Base-by-base conservation (phyloP, 257 asterid species). In the Avicennia marina region DNA sequence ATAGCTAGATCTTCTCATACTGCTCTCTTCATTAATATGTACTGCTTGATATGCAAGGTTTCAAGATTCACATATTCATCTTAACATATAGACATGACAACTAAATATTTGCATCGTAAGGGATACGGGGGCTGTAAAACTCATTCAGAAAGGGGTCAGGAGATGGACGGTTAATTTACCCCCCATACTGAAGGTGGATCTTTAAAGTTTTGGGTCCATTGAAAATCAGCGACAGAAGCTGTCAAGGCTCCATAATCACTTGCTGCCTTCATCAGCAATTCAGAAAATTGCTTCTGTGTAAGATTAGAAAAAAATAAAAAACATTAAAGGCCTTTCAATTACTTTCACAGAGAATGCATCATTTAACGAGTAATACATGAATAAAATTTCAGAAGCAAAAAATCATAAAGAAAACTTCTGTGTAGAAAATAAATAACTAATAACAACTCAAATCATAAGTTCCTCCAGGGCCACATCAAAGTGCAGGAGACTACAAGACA, bases 161-260 rank as follows among this genome's bases (percentile, higher is more conserved):
- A 52, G 41, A 46, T 11, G 39, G 46, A 4, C 10, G 7, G 53
- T 52, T 18, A 62, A 75, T 89, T 73, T 84, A 93, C 98, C 73
- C 94, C 96, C 98, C 98, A 93, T 15, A 82, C 84, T 41, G 95
- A 76, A 36, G 98, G 94, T 43, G 98, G 96, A 67, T 89, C 97
- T 72, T 81, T 88, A 64, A 93, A 93, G 79, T 93, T 93, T 72
- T 84, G 98, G 64, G 83, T 88, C 98, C 98, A 93, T 24, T 93
- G 97, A 65, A 89, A 83, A 74, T 93, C 98, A 62, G 83, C 86
- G 41, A 81, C 86, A 22, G 98, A 93, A 43, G 97, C 87, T 7
- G 98, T 93, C 71, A 93, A 79, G 58, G 95, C 77, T 62, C 97
- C 96, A 68, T 93, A 93, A 68, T 93, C 98, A 75, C 95, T 83